Evolutionary conservation across 2,329 filamentous ascomycete genomes (phyloP).

Genomic region (Mycogone perniciosa): DNA sequence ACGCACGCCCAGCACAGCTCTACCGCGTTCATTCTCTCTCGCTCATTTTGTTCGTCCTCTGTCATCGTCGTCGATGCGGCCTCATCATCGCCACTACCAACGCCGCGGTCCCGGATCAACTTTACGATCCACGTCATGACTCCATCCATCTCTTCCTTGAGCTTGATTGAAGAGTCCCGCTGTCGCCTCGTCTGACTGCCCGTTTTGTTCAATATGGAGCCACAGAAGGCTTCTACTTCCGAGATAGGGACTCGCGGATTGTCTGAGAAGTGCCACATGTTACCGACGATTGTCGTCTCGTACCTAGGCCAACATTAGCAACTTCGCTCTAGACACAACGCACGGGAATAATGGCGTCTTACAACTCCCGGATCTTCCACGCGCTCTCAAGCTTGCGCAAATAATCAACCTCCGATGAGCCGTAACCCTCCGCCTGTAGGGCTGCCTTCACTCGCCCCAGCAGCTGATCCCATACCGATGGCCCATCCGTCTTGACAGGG

Average conservation of each 20-base stretch:
- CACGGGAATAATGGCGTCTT: constrained; percentile 20
- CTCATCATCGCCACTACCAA: constrained; percentile 3
- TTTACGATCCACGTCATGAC: constrained; percentile 36
- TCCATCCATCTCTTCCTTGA: constrained; percentile 46
- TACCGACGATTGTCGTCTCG: constrained; percentile 35
- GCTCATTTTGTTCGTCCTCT: constrained; percentile 1
- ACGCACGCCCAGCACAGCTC: constrained; percentile 32
- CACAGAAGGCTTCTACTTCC: constrained; percentile 51
- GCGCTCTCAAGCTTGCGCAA: constrained; percentile 31
- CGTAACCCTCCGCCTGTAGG: constrained; percentile 10
- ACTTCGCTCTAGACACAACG: not conserved
- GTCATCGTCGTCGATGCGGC: not conserved
- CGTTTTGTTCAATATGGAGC: constrained; percentile 46
- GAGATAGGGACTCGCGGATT: constrained; percentile 37
- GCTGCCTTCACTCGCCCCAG: constrained; percentile 20
- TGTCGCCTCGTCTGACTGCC: constrained; percentile 45
- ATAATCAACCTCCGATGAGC: constrained; percentile 27
- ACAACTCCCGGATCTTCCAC: constrained; percentile 41
- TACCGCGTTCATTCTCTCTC: constrained; percentile 22
- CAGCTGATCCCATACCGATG: constrained; percentile 40
- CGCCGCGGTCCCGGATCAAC: constrained; percentile 21
- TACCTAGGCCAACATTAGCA: constrained; percentile 33
- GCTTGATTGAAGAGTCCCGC: constrained; percentile 44
- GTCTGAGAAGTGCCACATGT: constrained; percentile 40
- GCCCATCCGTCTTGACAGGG: constrained; percentile 19